Conservation (phyloP, 345 rosid species). For the Luvunga scandens region DNA sequence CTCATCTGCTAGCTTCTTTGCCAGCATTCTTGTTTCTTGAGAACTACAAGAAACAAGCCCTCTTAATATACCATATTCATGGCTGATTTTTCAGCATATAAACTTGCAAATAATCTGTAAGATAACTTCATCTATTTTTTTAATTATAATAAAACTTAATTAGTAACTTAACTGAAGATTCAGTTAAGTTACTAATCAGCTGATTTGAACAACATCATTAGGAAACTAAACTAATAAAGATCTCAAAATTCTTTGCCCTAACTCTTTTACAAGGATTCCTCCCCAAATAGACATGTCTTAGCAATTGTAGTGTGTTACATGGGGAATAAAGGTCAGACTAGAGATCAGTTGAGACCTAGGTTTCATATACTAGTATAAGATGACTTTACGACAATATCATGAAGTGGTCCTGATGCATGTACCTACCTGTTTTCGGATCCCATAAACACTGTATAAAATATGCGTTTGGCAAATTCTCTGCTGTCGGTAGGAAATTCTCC, state of each 20-base stretch:
- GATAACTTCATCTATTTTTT: neutral
- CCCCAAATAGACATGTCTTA: neutral
- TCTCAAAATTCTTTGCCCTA: neutral
- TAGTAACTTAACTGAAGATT: neutral
- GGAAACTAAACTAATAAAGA: neutral
- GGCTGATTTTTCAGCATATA: neutral
- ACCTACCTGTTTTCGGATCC: slow-evolving; percentile 92
- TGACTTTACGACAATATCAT: neutral
- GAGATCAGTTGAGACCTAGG: neutral
- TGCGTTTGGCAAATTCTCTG: slow-evolving; percentile 87
- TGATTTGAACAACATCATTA: neutral
- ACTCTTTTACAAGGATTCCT: neutral
- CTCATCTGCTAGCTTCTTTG: slow-evolving; percentile 80
- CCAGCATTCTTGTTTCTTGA: slow-evolving; percentile 59
- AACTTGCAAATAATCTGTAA: slow-evolving; percentile 2
- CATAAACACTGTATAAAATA: slow-evolving; percentile 94
- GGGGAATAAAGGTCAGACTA: neutral
- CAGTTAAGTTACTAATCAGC: neutral
- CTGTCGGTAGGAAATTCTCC: slow-evolving; percentile 81
- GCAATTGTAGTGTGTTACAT: neutral
- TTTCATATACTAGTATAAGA: neutral
- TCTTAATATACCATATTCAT: neutral
- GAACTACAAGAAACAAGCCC: slow-evolving; percentile 53
- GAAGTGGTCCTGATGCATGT: neutral
- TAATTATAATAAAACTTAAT: too few species aligned